phyloP scores from a whole-genome alignment of 2,329 filamentous ascomycete genomes.

The Neurospora sp. region DNA sequence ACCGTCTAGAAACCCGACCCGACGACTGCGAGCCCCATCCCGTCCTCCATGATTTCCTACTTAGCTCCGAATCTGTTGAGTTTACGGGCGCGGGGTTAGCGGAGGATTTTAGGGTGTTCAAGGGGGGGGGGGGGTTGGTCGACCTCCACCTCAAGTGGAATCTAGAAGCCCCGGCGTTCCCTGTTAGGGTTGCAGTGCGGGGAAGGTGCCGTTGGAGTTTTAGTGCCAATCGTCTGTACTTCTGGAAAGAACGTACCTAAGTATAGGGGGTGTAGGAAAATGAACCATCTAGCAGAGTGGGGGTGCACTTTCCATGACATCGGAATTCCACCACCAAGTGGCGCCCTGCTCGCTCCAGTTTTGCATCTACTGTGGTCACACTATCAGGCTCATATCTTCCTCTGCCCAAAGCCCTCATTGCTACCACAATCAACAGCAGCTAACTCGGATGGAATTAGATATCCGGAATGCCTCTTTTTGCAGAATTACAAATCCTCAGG shows the following conservation, averaged over 20 bases:
- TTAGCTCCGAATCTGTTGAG: background rate
- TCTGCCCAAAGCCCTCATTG: background rate
- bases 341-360: background rate
- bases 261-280: background rate
- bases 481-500: background rate
- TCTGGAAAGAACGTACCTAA: background rate
- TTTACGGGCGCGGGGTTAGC: background rate
- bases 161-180: background rate
- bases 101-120: background rate
- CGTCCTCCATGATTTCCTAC: background rate
- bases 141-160: background rate
- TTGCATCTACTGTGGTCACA: background rate
- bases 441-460: background rate
- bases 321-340: background rate
- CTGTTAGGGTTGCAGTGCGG: background rate
- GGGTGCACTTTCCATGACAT: background rate
- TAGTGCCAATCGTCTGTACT: background rate
- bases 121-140: background rate
- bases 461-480: background rate
- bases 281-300: background rate
- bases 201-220: background rate
- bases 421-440: background rate
- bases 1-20: background rate
- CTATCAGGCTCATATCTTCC: background rate
- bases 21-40: background rate